Percentiles rank a stretch among this genome's conserved stretches.
These are phyloP conservation scores for Umbelopsis ramanniana DNA, from an alignment of 192 early-diverging fungal species.

Conservation along the genomic window DNA sequence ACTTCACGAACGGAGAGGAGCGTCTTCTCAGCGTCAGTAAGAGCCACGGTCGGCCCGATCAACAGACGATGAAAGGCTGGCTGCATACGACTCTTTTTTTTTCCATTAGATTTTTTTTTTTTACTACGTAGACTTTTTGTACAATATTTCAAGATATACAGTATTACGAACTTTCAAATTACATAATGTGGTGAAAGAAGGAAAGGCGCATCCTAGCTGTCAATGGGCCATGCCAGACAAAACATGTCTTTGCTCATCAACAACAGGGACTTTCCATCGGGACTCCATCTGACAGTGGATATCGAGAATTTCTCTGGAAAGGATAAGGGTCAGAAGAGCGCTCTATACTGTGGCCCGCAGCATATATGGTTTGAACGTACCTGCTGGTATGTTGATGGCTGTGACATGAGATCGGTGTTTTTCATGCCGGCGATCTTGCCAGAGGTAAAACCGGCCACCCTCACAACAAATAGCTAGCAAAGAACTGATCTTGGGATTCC, in stretches of 20 bases:
- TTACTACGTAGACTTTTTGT: too few relatives aligned
- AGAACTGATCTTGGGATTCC: conserved; percentile 65
- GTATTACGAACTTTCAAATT: too few relatives aligned
- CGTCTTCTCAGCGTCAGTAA: background rate
- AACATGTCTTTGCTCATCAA: conserved; percentile 80
- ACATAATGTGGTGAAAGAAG: too few relatives aligned
- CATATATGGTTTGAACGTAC: conserved; percentile 28
- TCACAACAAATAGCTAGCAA: conserved; percentile 64
- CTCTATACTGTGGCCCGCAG: too few relatives aligned
- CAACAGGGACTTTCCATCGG: conserved; percentile 69
- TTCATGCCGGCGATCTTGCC: conserved; percentile 33
- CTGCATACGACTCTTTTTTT: too few relatives aligned
- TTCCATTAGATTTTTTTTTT: too few relatives aligned
- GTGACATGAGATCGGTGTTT: conserved; percentile 31
- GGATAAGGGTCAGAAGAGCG: too few relatives aligned
- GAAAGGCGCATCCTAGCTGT: too few relatives aligned
- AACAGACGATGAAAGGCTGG: too few relatives aligned
- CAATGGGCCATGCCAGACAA: conserved; percentile 47
- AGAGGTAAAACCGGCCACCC: conserved; percentile 64
- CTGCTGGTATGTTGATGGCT: conserved; percentile 57
- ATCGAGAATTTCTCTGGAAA: conserved; percentile 65
- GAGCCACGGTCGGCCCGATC: background rate
- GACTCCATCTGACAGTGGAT: conserved; percentile 65
- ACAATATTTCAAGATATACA: too few relatives aligned
- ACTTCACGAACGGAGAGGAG: conserved; percentile 23